Evolutionary conservation across 305 asterid genomes (phyloP).

Genomic region (Coffea humblotiana): DNA sequence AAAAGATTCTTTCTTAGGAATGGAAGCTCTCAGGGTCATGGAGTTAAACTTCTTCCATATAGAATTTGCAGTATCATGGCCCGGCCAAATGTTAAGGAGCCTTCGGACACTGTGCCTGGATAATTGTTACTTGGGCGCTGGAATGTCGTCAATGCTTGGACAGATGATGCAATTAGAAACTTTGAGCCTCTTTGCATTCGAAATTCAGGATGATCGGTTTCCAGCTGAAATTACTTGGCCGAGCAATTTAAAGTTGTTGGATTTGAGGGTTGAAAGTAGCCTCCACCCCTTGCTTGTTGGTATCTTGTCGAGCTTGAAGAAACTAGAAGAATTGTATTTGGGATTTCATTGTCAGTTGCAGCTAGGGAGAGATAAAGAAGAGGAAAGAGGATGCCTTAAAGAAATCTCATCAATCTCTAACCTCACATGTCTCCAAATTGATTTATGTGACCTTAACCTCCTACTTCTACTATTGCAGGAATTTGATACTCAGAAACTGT

Average conservation of each 20-base stretch:
- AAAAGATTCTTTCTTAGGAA: neutral
- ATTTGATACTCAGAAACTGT: neutral
- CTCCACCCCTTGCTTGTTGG: neutral
- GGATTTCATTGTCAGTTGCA: neutral
- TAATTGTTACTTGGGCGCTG: neutral
- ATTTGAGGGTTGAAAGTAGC: conserved; percentile 7
- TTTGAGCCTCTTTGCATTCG: neutral
- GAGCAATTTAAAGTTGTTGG: conserved; percentile 5
- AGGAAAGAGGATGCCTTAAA: neutral
- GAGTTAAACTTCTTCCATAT: neutral
- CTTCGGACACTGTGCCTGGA: conserved; percentile 15
- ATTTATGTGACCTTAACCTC: neutral
- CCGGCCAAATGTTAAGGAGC: neutral
- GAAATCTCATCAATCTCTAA: neutral
- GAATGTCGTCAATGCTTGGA: neutral
- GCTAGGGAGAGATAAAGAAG: neutral
- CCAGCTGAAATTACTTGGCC: neutral
- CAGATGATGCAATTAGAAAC: neutral
- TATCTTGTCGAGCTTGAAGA: neutral
- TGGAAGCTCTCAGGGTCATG: conserved; percentile 11
- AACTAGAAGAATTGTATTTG: conserved; percentile 20
- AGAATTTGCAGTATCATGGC: neutral
- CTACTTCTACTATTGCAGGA: neutral
- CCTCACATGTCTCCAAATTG: neutral
- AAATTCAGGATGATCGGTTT: neutral